A percentile compares a stretch with the other conserved stretches of the same genome.
These are phyloP conservation scores for Rubia yunnanensis DNA, from an alignment of 257 asterid genomes.

Conservation along the genomic window DNA sequence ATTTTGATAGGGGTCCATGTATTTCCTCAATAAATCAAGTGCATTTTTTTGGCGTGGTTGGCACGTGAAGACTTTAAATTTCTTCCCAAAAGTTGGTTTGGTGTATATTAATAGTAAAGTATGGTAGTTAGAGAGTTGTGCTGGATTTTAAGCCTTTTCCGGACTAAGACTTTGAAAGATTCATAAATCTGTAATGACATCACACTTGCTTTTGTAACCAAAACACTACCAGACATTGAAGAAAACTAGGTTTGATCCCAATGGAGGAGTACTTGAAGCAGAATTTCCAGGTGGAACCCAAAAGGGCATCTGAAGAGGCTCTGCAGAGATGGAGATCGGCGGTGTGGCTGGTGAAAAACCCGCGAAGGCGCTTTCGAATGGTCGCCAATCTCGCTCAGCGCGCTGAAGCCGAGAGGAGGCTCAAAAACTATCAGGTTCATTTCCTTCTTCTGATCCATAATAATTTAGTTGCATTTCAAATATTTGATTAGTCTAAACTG, in stretches of 20 bases:
- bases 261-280: conserved; percentile 64
- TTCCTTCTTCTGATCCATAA: neutral
- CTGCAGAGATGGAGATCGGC: conserved; percentile 64
- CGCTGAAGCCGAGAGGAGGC: conserved; percentile 52
- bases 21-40: neutral
- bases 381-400: conserved; percentile 87
- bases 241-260: neutral
- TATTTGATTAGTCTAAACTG: too few relatives aligned
- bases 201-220: neutral
- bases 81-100: neutral
- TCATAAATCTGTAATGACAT: conserved; percentile 2
- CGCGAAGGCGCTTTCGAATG: conserved; percentile 77
- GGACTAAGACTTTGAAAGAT: conserved; percentile 16
- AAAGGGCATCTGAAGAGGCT: conserved; percentile 69
- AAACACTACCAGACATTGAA: neutral
- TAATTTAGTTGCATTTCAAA: too few relatives aligned
- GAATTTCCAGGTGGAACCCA: conserved; percentile 55
- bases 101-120: neutral
- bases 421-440: conserved; percentile 46
- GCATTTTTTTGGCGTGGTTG: neutral
- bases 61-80: neutral
- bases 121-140: neutral
- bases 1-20: neutral
- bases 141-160: conserved; percentile 11
- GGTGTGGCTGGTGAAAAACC: conserved; percentile 79